These are phyloP conservation scores for Ogataea neopini DNA, from an alignment of 805 yeast species.

Conservation along the genomic window DNA sequence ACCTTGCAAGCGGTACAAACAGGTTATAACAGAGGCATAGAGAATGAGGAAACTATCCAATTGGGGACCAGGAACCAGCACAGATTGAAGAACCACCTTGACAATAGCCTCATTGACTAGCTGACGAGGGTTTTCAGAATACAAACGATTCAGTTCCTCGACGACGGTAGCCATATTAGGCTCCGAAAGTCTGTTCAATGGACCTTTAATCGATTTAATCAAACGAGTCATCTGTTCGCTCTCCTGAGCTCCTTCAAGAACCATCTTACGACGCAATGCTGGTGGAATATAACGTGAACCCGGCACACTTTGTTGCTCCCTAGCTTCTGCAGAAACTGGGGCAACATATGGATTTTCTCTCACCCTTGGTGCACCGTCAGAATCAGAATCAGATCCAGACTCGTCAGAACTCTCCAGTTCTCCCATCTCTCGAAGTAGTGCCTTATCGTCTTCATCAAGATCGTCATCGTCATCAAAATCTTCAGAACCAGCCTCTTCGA, in stretches of 20 bases:
- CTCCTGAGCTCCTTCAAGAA: conserved; percentile 35
- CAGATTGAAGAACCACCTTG: conserved; percentile 60
- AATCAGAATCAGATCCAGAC: conserved; percentile 24
- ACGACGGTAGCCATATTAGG: conserved; percentile 74
- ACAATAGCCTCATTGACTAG: conserved; percentile 73
- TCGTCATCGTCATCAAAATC: conserved; percentile 36
- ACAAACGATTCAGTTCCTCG: conserved; percentile 65
- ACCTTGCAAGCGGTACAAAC: conserved; percentile 78
- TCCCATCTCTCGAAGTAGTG: conserved; percentile 33
- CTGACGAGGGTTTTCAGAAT: conserved; percentile 69
- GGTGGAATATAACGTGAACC: conserved; percentile 78
- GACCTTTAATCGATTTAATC: conserved; percentile 71
- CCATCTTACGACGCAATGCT: conserved; percentile 62
- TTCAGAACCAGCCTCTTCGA: conserved; percentile 27
- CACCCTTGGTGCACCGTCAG: conserved; percentile 35
- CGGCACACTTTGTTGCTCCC: conserved; percentile 23
- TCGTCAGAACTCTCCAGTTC: conserved; percentile 30
- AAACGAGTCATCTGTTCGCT: conserved; percentile 51
- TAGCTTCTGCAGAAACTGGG: conserved; percentile 39
- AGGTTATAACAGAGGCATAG: conserved; percentile 74
- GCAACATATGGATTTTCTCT: conserved; percentile 77
- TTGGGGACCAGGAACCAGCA: conserved; percentile 61
- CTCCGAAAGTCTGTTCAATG: conserved; percentile 86
- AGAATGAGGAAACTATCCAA: conserved; percentile 77
- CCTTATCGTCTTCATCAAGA: conserved; percentile 35